Conservation (phyloP, 2,329 filamentous ascomycete species). For the Thyridium curvatum region DNA sequence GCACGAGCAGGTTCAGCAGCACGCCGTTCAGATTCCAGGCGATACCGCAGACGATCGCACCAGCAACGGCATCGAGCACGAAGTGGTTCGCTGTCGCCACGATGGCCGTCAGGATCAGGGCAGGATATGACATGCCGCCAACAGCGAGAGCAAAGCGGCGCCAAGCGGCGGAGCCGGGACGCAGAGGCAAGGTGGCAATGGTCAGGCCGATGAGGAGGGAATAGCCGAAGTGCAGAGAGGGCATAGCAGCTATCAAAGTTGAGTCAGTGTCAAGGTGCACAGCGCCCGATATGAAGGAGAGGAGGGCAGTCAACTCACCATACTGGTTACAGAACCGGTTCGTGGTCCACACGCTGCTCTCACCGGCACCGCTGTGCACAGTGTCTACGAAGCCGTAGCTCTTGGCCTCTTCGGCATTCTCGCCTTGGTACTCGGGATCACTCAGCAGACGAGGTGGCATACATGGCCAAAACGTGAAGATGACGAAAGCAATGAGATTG, state of each 20-base stretch:
- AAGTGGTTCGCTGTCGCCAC: slow-evolving; percentile 70
- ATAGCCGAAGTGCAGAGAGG: slow-evolving; percentile 70
- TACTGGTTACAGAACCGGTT: slow-evolving; percentile 74
- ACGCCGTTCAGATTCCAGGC: slow-evolving; percentile 52
- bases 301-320: slow-evolving; percentile 37
- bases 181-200: slow-evolving; percentile 58
- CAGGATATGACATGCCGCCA: slow-evolving; percentile 57
- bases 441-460: slow-evolving; percentile 58
- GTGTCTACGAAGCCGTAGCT: slow-evolving; percentile 57
- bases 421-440: slow-evolving; percentile 46
- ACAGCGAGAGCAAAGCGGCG: slow-evolving; percentile 36
- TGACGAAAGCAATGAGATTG: slow-evolving; percentile 53
- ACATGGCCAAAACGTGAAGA: slow-evolving; percentile 58
- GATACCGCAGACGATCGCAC: slow-evolving; percentile 56
- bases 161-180: slow-evolving; percentile 43
- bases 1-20: slow-evolving; percentile 55
- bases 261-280: too few relatives aligned
- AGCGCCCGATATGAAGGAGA: too few relatives aligned
- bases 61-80: slow-evolving; percentile 64
- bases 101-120: slow-evolving; percentile 60
- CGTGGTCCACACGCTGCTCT: slow-evolving; percentile 64
- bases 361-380: slow-evolving; percentile 47
- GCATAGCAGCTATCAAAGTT: slow-evolving; percentile 62
- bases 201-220: slow-evolving; percentile 67
- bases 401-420: slow-evolving; percentile 50